Base-by-base conservation (phyloP, 1,139 yeast species). In the Hansenula lynferdii region DNA sequence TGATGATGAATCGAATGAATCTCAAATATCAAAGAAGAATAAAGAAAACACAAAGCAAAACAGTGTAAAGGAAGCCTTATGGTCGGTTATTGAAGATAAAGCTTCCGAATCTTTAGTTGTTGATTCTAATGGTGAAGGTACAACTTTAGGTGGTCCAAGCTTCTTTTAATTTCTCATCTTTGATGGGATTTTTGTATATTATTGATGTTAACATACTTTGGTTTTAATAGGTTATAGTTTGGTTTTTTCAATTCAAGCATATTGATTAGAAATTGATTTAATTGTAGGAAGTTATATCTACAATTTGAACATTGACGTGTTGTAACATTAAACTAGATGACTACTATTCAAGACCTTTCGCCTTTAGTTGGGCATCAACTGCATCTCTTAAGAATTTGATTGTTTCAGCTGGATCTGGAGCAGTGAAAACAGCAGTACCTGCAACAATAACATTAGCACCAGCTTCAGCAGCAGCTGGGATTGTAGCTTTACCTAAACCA, bases 371-470 rank as follows among this genome's bases (percentile, higher is more conserved):
- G 2, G 44, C 52, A 14, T 65, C 62, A 28, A 89, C 95, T 25
- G 78, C 72, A 24, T 60, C 64, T 54, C 90, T 78, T 68, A 90
- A 69, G 49, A 71, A 70, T 37, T 67, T 67, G 50, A 90, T 89
- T 52, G 86, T 83, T 47, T 77, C 83, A 22, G 65, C 67, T 16
- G 97, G 96, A 50, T 83, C 82, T 7, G 72, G 68, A 12, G 97
- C 95, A 47, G 81, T 80, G 67, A 89, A 92, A 15, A 90, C 94
- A 37, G 95, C 76, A 15, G 98, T 92, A 31, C 99, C 99, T 3
- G 98, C 97, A 39, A 92, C 99, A 58, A 94, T 90, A 35, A 92
- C 97, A 61, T 92, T 92, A 38, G 98, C 98, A 41, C 97, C 97
- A 10, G 97, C 97, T 42, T 73, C 72, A 18, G 97, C 96, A 41